Percentiles rank a stretch among this genome's conserved stretches.
These are phyloP conservation scores for Kazachstania sp. DNA, from an alignment of 1,139 yeast species.

Conservation along the genomic window DNA sequence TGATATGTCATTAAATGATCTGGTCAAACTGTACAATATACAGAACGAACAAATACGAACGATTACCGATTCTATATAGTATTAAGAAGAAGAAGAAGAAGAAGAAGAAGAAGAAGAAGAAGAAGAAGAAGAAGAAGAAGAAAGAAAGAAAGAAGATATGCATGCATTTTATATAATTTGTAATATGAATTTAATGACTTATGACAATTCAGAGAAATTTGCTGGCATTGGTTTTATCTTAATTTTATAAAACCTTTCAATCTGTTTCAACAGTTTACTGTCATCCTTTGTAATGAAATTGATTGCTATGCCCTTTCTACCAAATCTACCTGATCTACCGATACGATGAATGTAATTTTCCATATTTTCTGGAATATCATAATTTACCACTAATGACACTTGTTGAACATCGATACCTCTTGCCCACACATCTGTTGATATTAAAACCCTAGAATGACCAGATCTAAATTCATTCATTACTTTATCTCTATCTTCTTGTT, in stretches of 20 bases:
- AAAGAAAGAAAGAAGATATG: not conserved
- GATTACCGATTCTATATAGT: slow-evolving; percentile 15
- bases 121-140: no score
- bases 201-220: slow-evolving; percentile 42
- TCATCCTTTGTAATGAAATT: slow-evolving; percentile 77
- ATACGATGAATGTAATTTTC: slow-evolving; percentile 92
- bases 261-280: slow-evolving; percentile 47
- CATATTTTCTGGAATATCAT: slow-evolving; percentile 75
- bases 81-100: no score
- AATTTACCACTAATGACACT: slow-evolving; percentile 88
- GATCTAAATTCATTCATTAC: slow-evolving; percentile 82
- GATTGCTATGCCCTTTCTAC: slow-evolving; percentile 91
- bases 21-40: slow-evolving; percentile 32
- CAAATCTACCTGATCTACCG: slow-evolving; percentile 93
- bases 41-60: slow-evolving; percentile 33
- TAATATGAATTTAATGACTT: not conserved
- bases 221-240: slow-evolving; percentile 85
- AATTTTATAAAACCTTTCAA: slow-evolving; percentile 71
- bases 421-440: slow-evolving; percentile 97
- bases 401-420: slow-evolving; percentile 97
- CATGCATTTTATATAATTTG: not conserved
- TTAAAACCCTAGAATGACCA: slow-evolving; percentile 73
- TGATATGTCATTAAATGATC: slow-evolving; percentile 23
- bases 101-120: no score
- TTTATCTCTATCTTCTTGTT: slow-evolving; percentile 81